A percentile compares a stretch with the other conserved stretches of the same genome.
These are phyloP conservation scores for Sclerotiophoma versabilis DNA, from an alignment of 2,329 filamentous ascomycete genomes.

Conservation along the genomic window DNA sequence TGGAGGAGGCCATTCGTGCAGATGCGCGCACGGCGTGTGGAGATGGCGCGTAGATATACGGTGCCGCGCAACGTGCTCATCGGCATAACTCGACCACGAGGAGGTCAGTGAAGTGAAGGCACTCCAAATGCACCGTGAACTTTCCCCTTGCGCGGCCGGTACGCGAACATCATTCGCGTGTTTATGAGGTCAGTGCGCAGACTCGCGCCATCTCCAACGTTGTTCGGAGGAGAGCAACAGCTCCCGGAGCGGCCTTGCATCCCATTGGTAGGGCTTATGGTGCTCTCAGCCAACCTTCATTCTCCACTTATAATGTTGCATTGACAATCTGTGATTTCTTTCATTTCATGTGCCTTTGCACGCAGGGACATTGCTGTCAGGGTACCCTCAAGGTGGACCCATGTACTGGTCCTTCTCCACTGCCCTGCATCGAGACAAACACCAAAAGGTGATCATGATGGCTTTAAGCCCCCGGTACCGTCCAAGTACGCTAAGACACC, in stretches of 20 bases:
- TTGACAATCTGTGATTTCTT: neutral
- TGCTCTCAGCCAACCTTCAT: neutral
- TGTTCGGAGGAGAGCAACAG: neutral
- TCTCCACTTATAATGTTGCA: neutral
- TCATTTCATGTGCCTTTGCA: neutral
- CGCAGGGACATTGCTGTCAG: conserved; percentile 1
- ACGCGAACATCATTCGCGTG: conserved; percentile 8
- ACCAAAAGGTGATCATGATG: conserved; percentile 1
- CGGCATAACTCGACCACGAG: conserved; percentile 31
- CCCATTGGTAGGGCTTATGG: neutral
- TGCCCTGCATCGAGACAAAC: conserved; percentile 6
- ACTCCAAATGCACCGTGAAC: neutral
- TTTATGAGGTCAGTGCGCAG: conserved; percentile 10
- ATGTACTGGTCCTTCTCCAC: conserved; percentile 6
- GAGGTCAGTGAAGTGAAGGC: conserved; percentile 13
- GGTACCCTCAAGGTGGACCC: neutral
- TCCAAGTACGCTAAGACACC: neutral
- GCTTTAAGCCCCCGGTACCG: neutral
- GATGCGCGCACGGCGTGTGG: conserved; percentile 25
- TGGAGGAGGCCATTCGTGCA: conserved; percentile 33
- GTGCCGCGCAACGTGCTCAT: conserved; percentile 22
- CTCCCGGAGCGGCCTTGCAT: neutral
- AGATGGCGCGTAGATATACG: conserved; percentile 26
- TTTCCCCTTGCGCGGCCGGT: conserved; percentile 14
- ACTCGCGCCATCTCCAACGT: conserved; percentile 8